Base-by-base conservation (phyloP, 441 rosid species). In the Gossypium gossypioides region DNA sequence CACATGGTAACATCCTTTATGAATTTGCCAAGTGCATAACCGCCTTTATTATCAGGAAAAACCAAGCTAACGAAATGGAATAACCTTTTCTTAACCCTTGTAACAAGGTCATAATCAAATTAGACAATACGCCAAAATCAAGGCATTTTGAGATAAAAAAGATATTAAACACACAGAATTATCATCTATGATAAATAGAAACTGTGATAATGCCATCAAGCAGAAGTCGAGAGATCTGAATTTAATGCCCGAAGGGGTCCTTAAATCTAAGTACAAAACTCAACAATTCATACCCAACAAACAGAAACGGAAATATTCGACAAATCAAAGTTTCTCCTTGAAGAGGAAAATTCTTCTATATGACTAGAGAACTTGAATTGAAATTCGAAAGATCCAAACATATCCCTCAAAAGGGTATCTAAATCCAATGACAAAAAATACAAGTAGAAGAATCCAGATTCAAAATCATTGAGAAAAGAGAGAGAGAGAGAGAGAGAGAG, bases 341-440 rank as follows among this genome's bases (percentile, higher is more conserved):
- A 56, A 44, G 9, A n/a, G 22, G 24, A 68, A 44, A 61, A 58
- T 42, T 58, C 18, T 18, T 15, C 68, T 55, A 56, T 32, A 12
- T 25, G 50, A 57, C 22, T 44, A 12, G 19, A 40, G 27, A 76
- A 72, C 56, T 51, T 1, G 71, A 76, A 40, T 3, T 24, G 51
- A 59, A 34, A 54, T 40, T 65, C 18, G 51, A 58, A 50, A 79
- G 79, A 81, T 83, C 80, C 67, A 44, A 37, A 24, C 34, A 37
- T 12, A 37, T 37, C 6, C 52, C 37, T 13, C 69, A 56, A 75
- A 72, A 0, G 68, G 69, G 21, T 51, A 54, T 61, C 51, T 24
- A 54, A 71, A 60, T 56, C 55, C 34, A 46, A 75, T 25, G 48
- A 50, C 12, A 40, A 12, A 55, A 67, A 21, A 46, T 34, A 67